Base-by-base conservation (phyloP, 2,329 filamentous ascomycete species). In the Myrmaecium sp. region DNA sequence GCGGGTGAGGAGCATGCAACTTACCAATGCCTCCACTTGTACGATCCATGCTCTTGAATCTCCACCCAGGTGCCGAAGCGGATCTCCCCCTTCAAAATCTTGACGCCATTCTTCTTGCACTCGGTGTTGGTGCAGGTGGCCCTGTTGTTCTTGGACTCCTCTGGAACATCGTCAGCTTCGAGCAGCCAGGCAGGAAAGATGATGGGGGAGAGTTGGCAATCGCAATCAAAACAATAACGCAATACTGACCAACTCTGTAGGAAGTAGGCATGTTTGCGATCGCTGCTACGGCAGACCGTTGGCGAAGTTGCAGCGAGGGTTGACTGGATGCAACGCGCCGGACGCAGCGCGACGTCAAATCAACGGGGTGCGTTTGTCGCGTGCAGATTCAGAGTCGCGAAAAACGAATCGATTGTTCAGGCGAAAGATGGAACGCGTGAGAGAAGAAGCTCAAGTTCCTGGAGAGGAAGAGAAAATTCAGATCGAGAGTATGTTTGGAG, bases 11-110 rank as follows among this genome's bases (percentile, higher is more conserved):
- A 19, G 17, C 17, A 8, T 14, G 23, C 11, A 23, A 40, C 65
- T 44, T 62, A 91, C 86, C 86, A 94, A 49, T 95, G 86, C 46
- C 75, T 77, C 73, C 77, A 95, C 30, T 58, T 51, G 69, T 72
- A 92, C 42, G 63, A 64, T 21, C 68, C 67, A 42, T 73, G 63
- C 2, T 59, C 57, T 1, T 56, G 27, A 36, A 75, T 65, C 6
- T 65, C 66, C 35, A 92, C 66, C 61, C 74, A 80, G 13, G 64
- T 65, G 21, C 79, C 86, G 28, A 83, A 67, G 29, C 86, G 76
- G 3, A 93, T 56, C 36, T 81, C 70, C 30, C 75, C 81, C 55
- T 92, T 92, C 14, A 43, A 38, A 43, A 92, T 81, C 55, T 92
- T 93, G 42, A 64, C 46, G 2, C 45, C 58, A 2, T 54, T 55